Evolutionary conservation across 2,329 filamentous ascomycete genomes (phyloP).

Genomic region (Drechslerella dactyloides): DNA sequence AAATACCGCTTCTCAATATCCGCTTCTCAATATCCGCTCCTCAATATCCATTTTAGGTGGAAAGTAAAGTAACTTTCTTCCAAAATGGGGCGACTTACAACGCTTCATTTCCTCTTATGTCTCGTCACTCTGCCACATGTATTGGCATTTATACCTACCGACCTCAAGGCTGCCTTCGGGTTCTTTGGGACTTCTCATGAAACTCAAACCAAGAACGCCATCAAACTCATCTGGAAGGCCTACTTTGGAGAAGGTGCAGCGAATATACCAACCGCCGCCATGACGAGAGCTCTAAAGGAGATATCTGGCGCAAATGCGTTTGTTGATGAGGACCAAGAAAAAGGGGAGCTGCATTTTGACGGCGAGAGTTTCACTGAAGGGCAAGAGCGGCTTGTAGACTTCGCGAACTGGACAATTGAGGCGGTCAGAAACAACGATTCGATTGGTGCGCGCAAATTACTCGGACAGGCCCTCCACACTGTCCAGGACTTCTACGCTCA

Average conservation of each 20-base stretch:
- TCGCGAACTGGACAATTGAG: constrained; percentile 15
- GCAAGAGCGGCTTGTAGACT: constrained; percentile 26
- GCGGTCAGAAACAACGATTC: constrained; percentile 12
- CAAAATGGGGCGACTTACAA: too few species aligned
- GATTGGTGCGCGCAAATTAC: constrained; percentile 17
- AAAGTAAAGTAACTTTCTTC: too few species aligned
- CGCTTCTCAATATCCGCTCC: too few species aligned
- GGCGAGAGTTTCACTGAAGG: constrained; percentile 33
- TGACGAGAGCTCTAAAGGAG: constrained; percentile 16
- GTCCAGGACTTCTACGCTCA: constrained; percentile 45
- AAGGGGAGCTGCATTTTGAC: constrained; percentile 44
- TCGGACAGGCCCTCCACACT: constrained; percentile 41
- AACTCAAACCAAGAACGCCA: constrained; percentile 25
- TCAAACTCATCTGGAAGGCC: constrained; percentile 6
- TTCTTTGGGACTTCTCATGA: constrained; percentile 22
- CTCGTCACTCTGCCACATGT: neutral
- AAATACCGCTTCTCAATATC: too few species aligned
- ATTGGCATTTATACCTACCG: neutral
- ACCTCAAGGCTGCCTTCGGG: neutral
- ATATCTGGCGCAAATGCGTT: constrained; percentile 28
- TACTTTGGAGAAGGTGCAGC: constrained; percentile 12
- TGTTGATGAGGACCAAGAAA: constrained; percentile 32
- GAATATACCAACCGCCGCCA: neutral
- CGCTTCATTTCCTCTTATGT: neutral
- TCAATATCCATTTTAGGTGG: too few species aligned